Percentiles rank a stretch among this genome's conserved stretches.
These are phyloP conservation scores for Passiflora organensis DNA, from an alignment of 345 rosid species.

Conservation along the genomic window DNA sequence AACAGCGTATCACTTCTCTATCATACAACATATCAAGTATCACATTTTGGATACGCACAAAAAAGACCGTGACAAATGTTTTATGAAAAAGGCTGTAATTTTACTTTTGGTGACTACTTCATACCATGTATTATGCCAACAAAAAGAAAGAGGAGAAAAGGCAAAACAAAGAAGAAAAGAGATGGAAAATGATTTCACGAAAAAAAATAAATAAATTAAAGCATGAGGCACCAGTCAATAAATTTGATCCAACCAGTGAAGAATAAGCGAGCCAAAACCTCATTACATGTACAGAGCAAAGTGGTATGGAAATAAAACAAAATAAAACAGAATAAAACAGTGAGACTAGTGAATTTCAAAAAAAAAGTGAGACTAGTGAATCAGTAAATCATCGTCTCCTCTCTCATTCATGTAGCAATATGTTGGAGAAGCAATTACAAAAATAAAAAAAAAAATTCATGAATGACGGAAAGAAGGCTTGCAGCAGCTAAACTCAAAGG, in stretches of 20 bases:
- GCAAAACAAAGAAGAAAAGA: not conserved
- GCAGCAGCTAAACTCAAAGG: no score
- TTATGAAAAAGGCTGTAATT: no score
- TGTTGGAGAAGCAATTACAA: no score
- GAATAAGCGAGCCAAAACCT: not conserved
- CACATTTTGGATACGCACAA: not conserved
- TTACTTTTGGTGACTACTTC: no score
- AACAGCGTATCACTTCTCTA: slow-evolving; percentile 14
- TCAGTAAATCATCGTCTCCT: no score
- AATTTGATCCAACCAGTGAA: not conserved
- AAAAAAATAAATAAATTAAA: not conserved
- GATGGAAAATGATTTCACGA: not conserved
- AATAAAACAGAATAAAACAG: no score
- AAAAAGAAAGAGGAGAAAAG: not conserved
- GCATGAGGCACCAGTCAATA: slow-evolving; percentile 4
- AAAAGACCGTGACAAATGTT: not conserved
- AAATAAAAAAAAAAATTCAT: no score
- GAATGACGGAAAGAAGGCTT: no score
- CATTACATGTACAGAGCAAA: not conserved
- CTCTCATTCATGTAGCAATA: no score
- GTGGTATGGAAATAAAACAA: slow-evolving; percentile 9
- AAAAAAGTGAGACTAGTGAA: not conserved
- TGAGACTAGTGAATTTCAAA: no score
- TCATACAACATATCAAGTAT: slow-evolving; percentile 2
- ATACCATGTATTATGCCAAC: not conserved